phyloP scores from a whole-genome alignment of 495 filamentous ascomycete genomes.

The Penicillium ucsense region DNA sequence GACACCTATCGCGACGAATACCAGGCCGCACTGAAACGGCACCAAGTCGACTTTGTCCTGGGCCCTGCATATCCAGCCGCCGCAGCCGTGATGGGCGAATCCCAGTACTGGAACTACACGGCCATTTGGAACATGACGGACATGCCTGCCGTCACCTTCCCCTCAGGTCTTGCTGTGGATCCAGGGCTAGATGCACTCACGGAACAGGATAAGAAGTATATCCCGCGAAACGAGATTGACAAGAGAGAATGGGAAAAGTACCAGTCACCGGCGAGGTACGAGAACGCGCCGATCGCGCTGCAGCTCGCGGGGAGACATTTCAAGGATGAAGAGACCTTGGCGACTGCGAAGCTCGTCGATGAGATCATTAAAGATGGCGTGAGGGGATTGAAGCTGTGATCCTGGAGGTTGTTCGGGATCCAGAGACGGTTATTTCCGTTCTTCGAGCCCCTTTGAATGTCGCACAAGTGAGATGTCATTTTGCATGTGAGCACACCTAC shows the following conservation, averaged over 20 bases:
- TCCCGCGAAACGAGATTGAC: constrained; percentile 22
- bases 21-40: constrained; percentile 47
- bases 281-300: constrained; percentile 39
- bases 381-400: constrained; percentile 6
- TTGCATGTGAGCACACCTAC: too few relatives aligned
- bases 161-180: constrained; percentile 38
- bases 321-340: constrained; percentile 33
- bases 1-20: constrained; percentile 52
- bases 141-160: constrained; percentile 52
- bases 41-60: constrained; percentile 60
- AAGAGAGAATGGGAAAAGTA: constrained; percentile 34
- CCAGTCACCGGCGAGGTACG: constrained; percentile 21
- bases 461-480: too few relatives aligned
- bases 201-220: constrained; percentile 18
- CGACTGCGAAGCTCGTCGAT: constrained; percentile 24
- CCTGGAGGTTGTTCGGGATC: not conserved
- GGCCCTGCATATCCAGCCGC: constrained; percentile 51
- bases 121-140: constrained; percentile 67
- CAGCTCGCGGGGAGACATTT: constrained; percentile 42
- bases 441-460: too few relatives aligned
- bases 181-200: constrained; percentile 19
- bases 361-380: constrained; percentile 14
- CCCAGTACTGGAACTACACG: constrained; percentile 63
- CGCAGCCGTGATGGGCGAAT: constrained; percentile 49
- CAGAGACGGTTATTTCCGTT: too few relatives aligned